Evolutionary conservation across 179 eudicot genomes (phyloP).

Genomic region (Heliamphora pulchella): DNA sequence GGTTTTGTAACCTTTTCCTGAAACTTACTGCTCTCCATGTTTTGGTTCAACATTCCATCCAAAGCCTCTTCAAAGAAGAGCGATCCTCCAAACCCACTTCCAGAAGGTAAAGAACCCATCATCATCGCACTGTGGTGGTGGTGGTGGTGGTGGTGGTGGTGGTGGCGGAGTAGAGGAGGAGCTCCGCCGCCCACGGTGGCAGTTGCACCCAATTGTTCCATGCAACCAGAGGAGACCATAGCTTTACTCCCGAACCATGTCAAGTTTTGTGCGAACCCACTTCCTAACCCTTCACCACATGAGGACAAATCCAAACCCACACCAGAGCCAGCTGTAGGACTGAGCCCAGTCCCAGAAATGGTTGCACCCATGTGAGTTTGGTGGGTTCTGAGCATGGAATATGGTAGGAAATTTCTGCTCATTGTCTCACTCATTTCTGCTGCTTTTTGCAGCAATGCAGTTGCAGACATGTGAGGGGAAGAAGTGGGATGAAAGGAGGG

Average conservation of each 20-base stretch:
- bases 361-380: too few species aligned
- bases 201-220: conserved; percentile 15
- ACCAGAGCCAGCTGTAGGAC: conserved; percentile 17
- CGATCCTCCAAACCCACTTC: conserved; percentile 17
- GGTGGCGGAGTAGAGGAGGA: background rate
- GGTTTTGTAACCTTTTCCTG: conserved; percentile 9
- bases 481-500: background rate
- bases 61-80: conserved; percentile 23
- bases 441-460: conserved; percentile 45
- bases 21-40: conserved; percentile 3
- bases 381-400: too few species aligned
- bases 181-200: background rate
- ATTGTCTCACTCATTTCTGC: conserved; percentile 36
- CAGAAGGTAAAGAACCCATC: background rate
- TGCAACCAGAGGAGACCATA: conserved; percentile 12
- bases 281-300: conserved; percentile 2
- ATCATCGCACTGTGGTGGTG: too few species aligned
- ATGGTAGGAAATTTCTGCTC: conserved; percentile 17
- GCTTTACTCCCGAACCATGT: conserved; percentile 16
- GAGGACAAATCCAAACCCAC: conserved; percentile 17
- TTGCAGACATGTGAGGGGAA: conserved; percentile 40
- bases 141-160: too few species aligned
- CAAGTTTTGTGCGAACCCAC: background rate
- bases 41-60: conserved; percentile 22
- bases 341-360: conserved; percentile 16